Base-by-base conservation (phyloP, 768 basidiomycete species). In the Rhodotorula paludigena region DNA sequence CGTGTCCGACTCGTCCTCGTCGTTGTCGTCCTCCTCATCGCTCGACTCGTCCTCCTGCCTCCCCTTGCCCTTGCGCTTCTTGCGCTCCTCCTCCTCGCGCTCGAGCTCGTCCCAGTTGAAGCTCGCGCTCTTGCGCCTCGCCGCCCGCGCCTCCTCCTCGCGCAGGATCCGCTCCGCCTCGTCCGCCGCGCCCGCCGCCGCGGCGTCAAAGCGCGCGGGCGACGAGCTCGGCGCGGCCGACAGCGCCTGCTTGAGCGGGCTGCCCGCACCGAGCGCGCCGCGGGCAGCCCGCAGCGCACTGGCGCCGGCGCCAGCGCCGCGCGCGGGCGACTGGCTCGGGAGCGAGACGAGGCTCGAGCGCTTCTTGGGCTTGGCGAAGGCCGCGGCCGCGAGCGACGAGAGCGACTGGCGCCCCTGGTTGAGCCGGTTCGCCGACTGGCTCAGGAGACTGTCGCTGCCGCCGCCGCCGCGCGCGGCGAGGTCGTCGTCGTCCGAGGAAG, bases 51-150 rank as follows among this genome's bases (percentile, higher is more conserved):
- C 59, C 4, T 45, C 44, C 6, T 51, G 36, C 3, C 36, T 30
- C 3, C 53, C 61, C 20, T 32, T 28, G 12, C 61, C 18, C 64
- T 66, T 66, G 20, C 58, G 56, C 33, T 32, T 45, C 53, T 39
- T 57, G 39, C 47, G 30, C 66, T 67, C 66, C n/a, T 55, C 66
- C 28, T 68, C 66, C 35, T 60, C 66, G 49, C 57, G 57, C 60
- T 68, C 66, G 11, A 59, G 62, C 39, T 49, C 45, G 9, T 33
- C 67, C 67, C 67, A 68, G 39, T 55, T 54, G 7, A 49, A 18
- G 41, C 16, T 33, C 20, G 21, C 42, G 36, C 55, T 20, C 12
- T 38, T 49, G 25, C 59, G 53, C 28, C 54, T 39, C 6, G 12
- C 30, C 1, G 48, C 60, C 23, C 0, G 35, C 57, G 35, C 36